Base-by-base conservation (phyloP, 2,329 filamentous ascomycete genomes). In the Fusarium sp. region DNA sequence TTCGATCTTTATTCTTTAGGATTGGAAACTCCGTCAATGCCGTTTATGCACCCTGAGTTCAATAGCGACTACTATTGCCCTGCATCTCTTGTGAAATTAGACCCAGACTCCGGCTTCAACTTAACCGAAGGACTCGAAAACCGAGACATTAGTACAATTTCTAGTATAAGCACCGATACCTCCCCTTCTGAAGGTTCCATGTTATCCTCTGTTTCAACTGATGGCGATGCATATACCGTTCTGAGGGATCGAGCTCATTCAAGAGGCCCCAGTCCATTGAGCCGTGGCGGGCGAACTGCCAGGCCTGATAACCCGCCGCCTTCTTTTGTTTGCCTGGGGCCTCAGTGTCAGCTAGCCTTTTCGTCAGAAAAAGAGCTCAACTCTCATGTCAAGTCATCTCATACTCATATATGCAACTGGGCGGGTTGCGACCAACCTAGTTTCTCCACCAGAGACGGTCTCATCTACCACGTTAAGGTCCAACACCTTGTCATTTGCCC, bases 401-500 rank as follows among this genome's bases (percentile, higher is more conserved):
- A 81, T 57, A 73, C 73, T 3, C 74, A 83, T 60, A 70, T 77
- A 2, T 85, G 83, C 66, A 78, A 79, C 54, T 85, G 83, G 83
- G 76, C 76, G 3, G 74, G 76, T 24, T 85, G 83, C 43, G 62
- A 73, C 2, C 76, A 78, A 9, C 67, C 75, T 1, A 77, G 77
- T 47, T 85, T 84, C 56, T 70, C 76, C 4, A 79, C 80, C 2
- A 77, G 76, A 16, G 78, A 79, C 34, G 81, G 78, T 11, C 77
- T 84, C 32, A 77, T 79, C 18, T 81, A 82, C 75, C 83, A 85
- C 61, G 81, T 85, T 42, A 83, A 84, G 59, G 74, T 75, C 22
- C 79, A 84, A 49, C 83, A 85, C 62, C 75, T 84, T 14, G 77
- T 84, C 29, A 71, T 81, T 27, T 85, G 83, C 30, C 83, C 83